These are phyloP conservation scores for Syzygium oleosum DNA, from an alignment of 345 rosid genomes.

Conservation along the genomic window DNA sequence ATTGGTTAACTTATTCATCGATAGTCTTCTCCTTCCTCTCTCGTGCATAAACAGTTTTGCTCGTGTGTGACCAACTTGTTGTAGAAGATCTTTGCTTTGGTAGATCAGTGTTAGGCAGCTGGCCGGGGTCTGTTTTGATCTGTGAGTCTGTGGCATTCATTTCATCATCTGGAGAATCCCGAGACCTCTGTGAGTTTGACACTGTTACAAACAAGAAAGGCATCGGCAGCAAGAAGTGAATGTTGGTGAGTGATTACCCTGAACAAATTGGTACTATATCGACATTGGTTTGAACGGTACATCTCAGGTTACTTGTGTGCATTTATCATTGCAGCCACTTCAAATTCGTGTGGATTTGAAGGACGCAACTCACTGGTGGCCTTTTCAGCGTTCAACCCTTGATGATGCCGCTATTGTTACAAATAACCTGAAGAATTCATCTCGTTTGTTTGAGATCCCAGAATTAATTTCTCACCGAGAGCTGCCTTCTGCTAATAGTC, in stretches of 20 bases:
- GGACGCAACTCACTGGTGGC: background rate
- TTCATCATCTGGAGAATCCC: background rate
- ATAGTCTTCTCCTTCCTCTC: background rate
- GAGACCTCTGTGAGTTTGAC: conserved; percentile 4
- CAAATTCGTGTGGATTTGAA: conserved; percentile 1
- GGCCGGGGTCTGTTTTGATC: background rate
- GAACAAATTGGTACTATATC: too few relatives aligned
- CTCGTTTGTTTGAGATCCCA: background rate
- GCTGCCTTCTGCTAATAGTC: background rate
- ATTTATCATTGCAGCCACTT: background rate
- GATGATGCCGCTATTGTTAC: background rate
- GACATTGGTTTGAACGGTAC: background rate
- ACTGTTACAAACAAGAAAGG: background rate
- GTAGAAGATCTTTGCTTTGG: background rate
- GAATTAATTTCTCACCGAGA: background rate
- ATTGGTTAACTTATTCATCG: background rate
- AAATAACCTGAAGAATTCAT: background rate
- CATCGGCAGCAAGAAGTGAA: conserved; percentile 1
- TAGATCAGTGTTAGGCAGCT: background rate
- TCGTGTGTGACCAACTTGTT: background rate
- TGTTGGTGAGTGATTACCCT: background rate
- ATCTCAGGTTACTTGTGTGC: background rate
- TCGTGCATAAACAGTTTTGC: background rate
- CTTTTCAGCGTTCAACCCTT: conserved; percentile 1
- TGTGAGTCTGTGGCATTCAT: background rate